Conservation (phyloP, 306 rosid genomes). For the Leucaena leucocephala region DNA sequence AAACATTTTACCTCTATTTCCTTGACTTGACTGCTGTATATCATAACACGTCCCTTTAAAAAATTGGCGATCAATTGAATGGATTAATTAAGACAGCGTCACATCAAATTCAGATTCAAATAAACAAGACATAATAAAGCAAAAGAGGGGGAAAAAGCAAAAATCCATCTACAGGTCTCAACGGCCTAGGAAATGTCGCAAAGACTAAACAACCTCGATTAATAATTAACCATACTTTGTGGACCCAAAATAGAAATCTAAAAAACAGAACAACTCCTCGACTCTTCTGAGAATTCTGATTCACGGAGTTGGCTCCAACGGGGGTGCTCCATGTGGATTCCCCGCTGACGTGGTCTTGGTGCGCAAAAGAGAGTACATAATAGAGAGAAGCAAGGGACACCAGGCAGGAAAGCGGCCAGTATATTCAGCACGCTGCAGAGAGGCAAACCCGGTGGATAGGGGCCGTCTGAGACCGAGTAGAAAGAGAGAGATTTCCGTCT, state of each 20-base stretch:
- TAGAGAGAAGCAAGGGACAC: too few species aligned
- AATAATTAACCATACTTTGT: neutral
- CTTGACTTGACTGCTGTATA: too few species aligned
- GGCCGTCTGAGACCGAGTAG: conserved; percentile 49
- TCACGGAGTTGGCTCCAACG: conserved; percentile 63
- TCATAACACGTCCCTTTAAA: too few species aligned
- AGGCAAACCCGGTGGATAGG: conserved; percentile 52
- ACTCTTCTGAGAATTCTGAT: neutral
- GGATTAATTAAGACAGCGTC: neutral
- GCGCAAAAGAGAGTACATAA: neutral
- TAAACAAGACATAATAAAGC: neutral
- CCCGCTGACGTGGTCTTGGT: conserved; percentile 64
- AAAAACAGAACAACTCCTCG: neutral
- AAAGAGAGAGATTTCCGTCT: neutral
- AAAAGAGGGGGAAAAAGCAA: neutral
- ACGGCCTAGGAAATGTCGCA: conserved; percentile 32
- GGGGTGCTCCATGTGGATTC: conserved; percentile 74
- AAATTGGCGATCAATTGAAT: too few species aligned
- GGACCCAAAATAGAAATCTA: conserved; percentile 13
- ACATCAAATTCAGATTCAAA: neutral
- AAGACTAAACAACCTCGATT: neutral
- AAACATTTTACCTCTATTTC: too few species aligned
- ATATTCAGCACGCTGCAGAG: conserved; percentile 40
- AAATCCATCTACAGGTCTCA: neutral
- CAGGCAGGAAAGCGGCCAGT: neutral